Percentiles rank a stretch among this genome's conserved stretches.
phyloP scores from a whole-genome alignment of 1,139 yeast species.

The Kazachstania sp. region DNA sequence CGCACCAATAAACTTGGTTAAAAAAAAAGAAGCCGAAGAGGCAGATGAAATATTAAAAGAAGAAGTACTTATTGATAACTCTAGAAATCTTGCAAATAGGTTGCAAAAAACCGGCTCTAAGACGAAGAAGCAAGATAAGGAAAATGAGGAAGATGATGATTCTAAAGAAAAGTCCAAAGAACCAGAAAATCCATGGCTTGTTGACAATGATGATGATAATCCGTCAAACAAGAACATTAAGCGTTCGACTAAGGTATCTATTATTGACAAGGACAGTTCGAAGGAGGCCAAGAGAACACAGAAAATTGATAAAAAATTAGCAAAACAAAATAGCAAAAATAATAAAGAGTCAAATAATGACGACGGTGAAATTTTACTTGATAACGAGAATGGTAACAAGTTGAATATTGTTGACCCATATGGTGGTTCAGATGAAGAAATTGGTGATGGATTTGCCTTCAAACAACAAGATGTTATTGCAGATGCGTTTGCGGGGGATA shows the following conservation, averaged over 20 bases:
- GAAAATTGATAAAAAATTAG: conserved; percentile 43
- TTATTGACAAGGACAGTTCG: conserved; percentile 53
- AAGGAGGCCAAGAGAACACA: conserved; percentile 38
- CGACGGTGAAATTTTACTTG: conserved; percentile 23
- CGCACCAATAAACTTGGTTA: conserved; percentile 55
- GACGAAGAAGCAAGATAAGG: conserved; percentile 2
- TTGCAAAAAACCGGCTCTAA: conserved; percentile 18
- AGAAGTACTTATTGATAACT: conserved; percentile 51
- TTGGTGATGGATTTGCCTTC: conserved; percentile 39
- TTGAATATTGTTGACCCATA: conserved; percentile 41
- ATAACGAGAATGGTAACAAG: conserved; percentile 22
- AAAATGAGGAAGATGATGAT: conserved; percentile 5
- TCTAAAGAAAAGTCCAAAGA: conserved; percentile 4
- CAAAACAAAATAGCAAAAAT: conserved; percentile 32
- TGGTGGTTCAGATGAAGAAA: conserved; percentile 35
- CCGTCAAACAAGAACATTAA: conserved; percentile 23
- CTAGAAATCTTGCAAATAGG: conserved; percentile 39
- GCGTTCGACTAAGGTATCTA: conserved; percentile 45
- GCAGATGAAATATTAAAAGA: conserved; percentile 34
- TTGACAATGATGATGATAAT: conserved; percentile 32
- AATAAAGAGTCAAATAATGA: conserved; percentile 7
- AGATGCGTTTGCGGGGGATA: conserved; percentile 96
- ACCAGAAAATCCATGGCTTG: conserved; percentile 64
- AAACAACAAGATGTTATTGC: conserved; percentile 74
- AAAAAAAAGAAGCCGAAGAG: conserved; percentile 39